These are phyloP conservation scores for Dactylellina drechsleri DNA, from an alignment of 2,329 filamentous ascomycete species.

Conservation along the genomic window DNA sequence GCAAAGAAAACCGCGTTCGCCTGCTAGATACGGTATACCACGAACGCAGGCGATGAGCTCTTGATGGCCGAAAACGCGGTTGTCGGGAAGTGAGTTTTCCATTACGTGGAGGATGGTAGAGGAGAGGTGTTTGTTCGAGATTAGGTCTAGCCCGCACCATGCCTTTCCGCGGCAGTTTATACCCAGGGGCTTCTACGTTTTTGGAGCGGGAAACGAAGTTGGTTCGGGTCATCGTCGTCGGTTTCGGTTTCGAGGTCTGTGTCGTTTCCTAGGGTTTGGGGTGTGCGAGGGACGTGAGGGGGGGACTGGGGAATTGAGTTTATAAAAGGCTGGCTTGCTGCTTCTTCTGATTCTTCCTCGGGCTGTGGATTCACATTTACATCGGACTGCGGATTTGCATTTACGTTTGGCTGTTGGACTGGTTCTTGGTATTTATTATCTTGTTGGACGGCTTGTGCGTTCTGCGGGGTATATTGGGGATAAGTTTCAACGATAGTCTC, in stretches of 20 bases:
- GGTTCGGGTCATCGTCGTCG: neutral
- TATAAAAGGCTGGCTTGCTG: no score
- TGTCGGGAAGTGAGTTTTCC: conserved; percentile 13
- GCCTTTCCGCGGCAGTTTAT: conserved; percentile 35
- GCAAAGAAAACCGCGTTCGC: conserved; percentile 15
- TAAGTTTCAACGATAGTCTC: no score
- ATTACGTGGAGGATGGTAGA: neutral
- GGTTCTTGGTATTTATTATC: no score
- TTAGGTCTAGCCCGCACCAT: neutral
- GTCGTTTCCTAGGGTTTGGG: no score
- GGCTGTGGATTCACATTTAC: no score
- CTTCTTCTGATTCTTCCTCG: no score
- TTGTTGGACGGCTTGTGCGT: neutral
- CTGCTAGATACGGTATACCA: neutral
- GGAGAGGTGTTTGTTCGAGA: conserved; percentile 8
- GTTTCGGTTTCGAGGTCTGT: neutral
- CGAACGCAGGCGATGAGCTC: conserved; percentile 29
- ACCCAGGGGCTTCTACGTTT: conserved; percentile 12
- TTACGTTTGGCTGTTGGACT: no score
- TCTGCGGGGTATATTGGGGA: conserved; percentile 13
- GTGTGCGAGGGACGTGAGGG: no score
- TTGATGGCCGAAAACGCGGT: conserved; percentile 3
- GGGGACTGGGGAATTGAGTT: neutral
- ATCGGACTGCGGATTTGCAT: no score
- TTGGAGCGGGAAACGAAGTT: neutral